Percentiles rank a stretch among this genome's conserved stretches.
Evolutionary conservation across 768 basidiomycete genomes (phyloP).

Genomic region (Termitomyces sp.): DNA sequence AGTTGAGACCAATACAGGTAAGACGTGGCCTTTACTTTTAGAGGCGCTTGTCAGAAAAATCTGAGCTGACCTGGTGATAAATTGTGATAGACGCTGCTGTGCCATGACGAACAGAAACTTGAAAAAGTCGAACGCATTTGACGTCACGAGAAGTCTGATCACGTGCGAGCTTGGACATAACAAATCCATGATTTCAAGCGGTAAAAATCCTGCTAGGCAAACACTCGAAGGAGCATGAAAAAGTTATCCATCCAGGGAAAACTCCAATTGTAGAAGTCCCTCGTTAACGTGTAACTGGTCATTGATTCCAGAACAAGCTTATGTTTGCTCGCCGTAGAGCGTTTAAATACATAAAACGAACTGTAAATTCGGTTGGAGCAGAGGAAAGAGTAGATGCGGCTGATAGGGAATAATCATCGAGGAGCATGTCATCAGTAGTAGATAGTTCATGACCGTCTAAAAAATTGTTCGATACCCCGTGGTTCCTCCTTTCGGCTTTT

Average conservation of each 20-base stretch:
- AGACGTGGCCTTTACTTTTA: constrained; percentile 23
- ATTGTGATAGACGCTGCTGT: constrained; percentile 24
- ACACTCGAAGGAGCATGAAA: too few relatives aligned
- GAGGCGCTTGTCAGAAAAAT: constrained; percentile 26
- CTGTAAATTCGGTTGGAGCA: constrained; percentile 1
- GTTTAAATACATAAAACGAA: background rate
- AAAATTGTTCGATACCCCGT: constrained; percentile 16
- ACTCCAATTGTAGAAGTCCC: background rate
- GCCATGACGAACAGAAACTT: constrained; percentile 21
- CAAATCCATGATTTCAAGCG: too few relatives aligned
- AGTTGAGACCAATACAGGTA: background rate
- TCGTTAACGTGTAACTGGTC: background rate
- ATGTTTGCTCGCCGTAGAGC: background rate
- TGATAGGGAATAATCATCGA: constrained; percentile 13
- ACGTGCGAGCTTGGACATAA: background rate
- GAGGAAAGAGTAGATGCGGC: constrained; percentile 2
- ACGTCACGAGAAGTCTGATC: constrained; percentile 1
- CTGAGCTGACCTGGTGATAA: constrained; percentile 33
- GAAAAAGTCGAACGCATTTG: background rate
- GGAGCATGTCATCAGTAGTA: background rate
- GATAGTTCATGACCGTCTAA: constrained; percentile 6
- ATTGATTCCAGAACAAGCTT: background rate
- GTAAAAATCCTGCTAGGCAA: too few relatives aligned
- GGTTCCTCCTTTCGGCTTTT: constrained; percentile 12
- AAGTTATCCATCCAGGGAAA: background rate